Evolutionary conservation across 257 asterid genomes (phyloP).

Genomic region (Scutellaria galericulata): DNA sequence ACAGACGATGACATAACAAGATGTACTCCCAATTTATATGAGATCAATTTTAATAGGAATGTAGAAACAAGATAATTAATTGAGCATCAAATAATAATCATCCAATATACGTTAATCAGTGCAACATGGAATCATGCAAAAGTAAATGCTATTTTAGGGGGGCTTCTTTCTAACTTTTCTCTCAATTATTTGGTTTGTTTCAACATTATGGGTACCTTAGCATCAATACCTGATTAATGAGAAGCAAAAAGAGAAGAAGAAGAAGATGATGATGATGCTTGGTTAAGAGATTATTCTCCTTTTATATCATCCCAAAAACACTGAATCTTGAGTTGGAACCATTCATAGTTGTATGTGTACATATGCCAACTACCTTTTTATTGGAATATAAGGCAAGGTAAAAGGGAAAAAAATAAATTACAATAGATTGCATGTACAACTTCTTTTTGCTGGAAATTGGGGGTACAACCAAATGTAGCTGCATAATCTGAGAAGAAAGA

Average conservation of each 20-base stretch:
- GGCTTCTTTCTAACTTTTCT: constrained; percentile 7
- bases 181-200: constrained; percentile 31
- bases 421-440: constrained; percentile 31
- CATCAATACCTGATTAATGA: constrained; percentile 35
- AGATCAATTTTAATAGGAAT: too few species aligned
- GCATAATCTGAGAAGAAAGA: constrained; percentile 20
- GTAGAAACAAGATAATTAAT: not conserved
- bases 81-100: not conserved
- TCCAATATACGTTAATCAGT: not conserved
- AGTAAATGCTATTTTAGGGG: constrained; percentile 14
- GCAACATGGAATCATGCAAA: constrained; percentile 9
- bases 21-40: too few species aligned
- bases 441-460: not conserved
- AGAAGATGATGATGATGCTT: not conserved
- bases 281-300: constrained; percentile 29
- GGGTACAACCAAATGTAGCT: constrained; percentile 34
- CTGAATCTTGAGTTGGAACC: constrained; percentile 35
- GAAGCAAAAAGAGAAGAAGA: constrained; percentile 37
- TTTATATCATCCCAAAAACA: constrained; percentile 37
- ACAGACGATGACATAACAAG: too few species aligned
- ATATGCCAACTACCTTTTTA: constrained; percentile 31
- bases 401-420: not conserved
- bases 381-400: not conserved
- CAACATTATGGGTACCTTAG: constrained; percentile 23
- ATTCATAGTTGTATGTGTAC: constrained; percentile 32